Conservation (phyloP, 768 basidiomycete genomes). For the Fomitopsis serialis region DNA sequence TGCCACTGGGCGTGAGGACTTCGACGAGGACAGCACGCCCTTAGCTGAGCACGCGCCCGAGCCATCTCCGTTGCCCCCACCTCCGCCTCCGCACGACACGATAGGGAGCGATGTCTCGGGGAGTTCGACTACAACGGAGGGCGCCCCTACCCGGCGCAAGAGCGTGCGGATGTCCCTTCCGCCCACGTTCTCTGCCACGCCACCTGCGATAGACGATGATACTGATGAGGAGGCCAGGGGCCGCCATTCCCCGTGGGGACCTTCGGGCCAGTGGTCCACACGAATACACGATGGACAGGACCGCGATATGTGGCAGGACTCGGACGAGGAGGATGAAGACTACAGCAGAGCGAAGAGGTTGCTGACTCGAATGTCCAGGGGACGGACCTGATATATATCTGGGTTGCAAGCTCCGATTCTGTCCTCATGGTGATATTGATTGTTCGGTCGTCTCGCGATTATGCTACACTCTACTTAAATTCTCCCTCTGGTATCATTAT, state of each 20-base stretch:
- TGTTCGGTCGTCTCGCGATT: neutral
- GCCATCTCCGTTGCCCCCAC: slow-evolving; percentile 9
- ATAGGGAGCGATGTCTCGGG: slow-evolving; percentile 24
- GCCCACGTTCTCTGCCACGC: slow-evolving; percentile 71
- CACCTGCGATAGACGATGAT: slow-evolving; percentile 58
- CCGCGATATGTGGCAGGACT: slow-evolving; percentile 62
- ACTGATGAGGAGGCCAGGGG: slow-evolving; percentile 13
- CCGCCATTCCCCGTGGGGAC: slow-evolving; percentile 18
- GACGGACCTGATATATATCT: neutral
- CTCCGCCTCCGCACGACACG: slow-evolving; percentile 15
- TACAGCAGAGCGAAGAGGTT: slow-evolving; percentile 54
- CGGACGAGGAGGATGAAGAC: slow-evolving; percentile 69
- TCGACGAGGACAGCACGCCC: slow-evolving; percentile 32
- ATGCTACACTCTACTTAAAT: neutral
- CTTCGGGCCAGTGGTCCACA: slow-evolving; percentile 16
- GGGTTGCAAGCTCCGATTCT: too few relatives aligned
- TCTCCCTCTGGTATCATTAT: neutral
- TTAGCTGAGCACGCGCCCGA: slow-evolving; percentile 5
- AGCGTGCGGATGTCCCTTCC: slow-evolving; percentile 75
- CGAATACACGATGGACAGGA: slow-evolving; percentile 11
- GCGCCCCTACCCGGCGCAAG: slow-evolving; percentile 40
- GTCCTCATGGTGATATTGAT: neutral
- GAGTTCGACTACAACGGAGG: slow-evolving; percentile 20
- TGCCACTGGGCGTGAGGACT: slow-evolving; percentile 56
- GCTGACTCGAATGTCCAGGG: slow-evolving; percentile 42